Evolutionary conservation across 1,139 yeast species (phyloP), one percentile per base, ranked within the genome.

Genomic region (Kodamaea ohmeri): DNA sequence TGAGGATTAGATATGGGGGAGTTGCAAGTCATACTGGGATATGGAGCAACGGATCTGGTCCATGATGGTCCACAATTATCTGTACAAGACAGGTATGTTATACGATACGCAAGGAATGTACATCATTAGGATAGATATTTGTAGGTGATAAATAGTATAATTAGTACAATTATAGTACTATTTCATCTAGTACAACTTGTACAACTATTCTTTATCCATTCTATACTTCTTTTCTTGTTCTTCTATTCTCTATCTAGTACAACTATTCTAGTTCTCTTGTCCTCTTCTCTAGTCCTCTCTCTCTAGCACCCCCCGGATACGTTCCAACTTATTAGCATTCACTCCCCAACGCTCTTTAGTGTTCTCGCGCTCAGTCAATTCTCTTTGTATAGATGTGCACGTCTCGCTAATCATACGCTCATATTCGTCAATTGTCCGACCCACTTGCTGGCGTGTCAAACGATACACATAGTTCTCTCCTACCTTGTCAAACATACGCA

Each of bases 331-430:
- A 17, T 46, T 48, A 4, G 73, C 73, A 47, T 67, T 65, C 6
- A 38, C 43, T 18, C 53, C 47, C 75, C 75, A 70, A 36, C 60
- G 49, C 26, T 56, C 58, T 43, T 60, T 61, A n/a, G 65, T 57
- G 21, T 48, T 53, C 0, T 58, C 50, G 1, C 71, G 67, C 37
- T 60, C 64, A 9, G 47, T 49, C 5, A 64, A 51, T 28, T 65
- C 51, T 4, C 55, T 61, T 28, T 51, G 47, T 4, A 70, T 63
- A 17, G 55, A 59, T 4, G 36, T 40, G 3, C 55, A 42, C 18
- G 68, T 49, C 13, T 47, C 48, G 5, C 50, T 56, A 25, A 65
- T 66, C 39, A 63, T 49, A 8, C 42, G 45, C 32, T 68, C 73
- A 43, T 63, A 68, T 21, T 68, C 68, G 9, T 55, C 63, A 11